Percentiles rank a stretch among this genome's conserved stretches.
Conservation (phyloP, 495 filamentous ascomycete species). For the Penicillium subrubescens region DNA sequence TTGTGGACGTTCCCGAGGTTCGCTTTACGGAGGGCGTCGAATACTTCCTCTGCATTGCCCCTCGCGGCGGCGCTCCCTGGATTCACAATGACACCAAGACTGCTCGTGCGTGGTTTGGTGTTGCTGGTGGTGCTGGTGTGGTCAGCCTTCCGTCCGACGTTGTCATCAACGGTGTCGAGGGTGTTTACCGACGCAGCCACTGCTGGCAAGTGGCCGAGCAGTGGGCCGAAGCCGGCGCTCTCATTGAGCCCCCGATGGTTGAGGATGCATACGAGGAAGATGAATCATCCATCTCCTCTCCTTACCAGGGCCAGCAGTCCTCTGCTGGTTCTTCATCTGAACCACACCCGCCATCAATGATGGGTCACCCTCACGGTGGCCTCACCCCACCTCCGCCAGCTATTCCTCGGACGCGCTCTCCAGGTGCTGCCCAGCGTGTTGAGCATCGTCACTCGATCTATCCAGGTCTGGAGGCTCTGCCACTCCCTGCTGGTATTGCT, state of each 20-base stretch:
- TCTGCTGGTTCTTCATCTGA: slow-evolving; percentile 44
- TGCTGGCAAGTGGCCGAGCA: slow-evolving; percentile 85
- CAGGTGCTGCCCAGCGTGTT: slow-evolving; percentile 30
- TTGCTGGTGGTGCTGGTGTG: slow-evolving; percentile 67
- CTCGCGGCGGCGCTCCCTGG: slow-evolving; percentile 84
- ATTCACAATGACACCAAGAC: slow-evolving; percentile 67
- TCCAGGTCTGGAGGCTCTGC: slow-evolving; percentile 53
- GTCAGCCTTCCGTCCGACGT: slow-evolving; percentile 80
- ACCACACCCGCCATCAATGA: slow-evolving; percentile 25
- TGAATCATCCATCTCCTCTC: slow-evolving; percentile 47
- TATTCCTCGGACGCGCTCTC: slow-evolving; percentile 49
- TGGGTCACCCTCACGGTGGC: slow-evolving; percentile 33
- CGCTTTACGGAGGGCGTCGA: slow-evolving; percentile 80
- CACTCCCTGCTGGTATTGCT: slow-evolving; percentile 51
- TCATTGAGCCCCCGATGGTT: slow-evolving; percentile 40
- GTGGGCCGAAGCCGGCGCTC: slow-evolving; percentile 58
- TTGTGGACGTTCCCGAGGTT: slow-evolving; percentile 82
- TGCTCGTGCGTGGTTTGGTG: slow-evolving; percentile 78
- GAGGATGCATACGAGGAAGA: slow-evolving; percentile 47
- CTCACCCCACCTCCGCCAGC: slow-evolving; percentile 39
- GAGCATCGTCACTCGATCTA: slow-evolving; percentile 50
- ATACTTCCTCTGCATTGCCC: slow-evolving; percentile 94
- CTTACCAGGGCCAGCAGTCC: slow-evolving; percentile 47
- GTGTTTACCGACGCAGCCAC: slow-evolving; percentile 85
- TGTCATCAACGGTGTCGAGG: slow-evolving; percentile 86